A percentile compares a stretch with the other conserved stretches of the same genome.
Conservation (phyloP, 2,329 filamentous ascomycete species). For the Phyllosticta paracitricarpa region DNA sequence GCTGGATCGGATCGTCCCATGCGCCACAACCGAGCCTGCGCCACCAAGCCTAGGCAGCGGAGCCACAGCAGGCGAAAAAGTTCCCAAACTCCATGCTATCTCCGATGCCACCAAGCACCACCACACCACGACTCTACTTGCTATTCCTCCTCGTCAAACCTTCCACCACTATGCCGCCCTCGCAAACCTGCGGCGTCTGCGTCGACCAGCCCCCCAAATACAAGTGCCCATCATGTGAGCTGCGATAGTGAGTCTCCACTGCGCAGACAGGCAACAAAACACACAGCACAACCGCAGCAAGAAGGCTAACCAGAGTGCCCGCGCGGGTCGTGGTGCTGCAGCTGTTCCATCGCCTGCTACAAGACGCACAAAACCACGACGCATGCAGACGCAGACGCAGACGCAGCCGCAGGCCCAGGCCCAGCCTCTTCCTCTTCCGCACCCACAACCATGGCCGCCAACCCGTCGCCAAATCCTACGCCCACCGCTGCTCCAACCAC, state of each 20-base stretch:
- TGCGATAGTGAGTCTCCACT: background rate
- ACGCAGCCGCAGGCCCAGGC: background rate
- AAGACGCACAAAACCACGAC: conserved; percentile 7
- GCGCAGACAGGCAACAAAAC: background rate
- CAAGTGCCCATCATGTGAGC: conserved; percentile 3
- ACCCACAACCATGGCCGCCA: background rate
- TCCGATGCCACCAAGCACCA: background rate
- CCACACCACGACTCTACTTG: background rate
- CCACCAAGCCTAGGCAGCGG: background rate
- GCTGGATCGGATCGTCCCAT: background rate
- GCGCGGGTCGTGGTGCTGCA: background rate
- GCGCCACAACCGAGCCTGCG: background rate
- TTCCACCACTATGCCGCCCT: background rate
- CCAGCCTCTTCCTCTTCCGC: background rate
- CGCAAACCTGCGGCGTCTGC: conserved; percentile 3
- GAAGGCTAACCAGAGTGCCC: background rate
- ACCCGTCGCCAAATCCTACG: too few relatives aligned
- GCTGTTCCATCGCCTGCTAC: conserved; percentile 9
- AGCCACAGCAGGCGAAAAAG: background rate
- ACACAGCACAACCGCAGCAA: background rate
- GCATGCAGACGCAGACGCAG: background rate
- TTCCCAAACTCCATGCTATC: background rate
- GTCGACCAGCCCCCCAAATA: conserved; percentile 2
- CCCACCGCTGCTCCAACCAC: background rate
- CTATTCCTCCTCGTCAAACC: background rate